Evolutionary conservation across 306 rosid genomes (phyloP).

Genomic region (Corylus americana): DNA sequence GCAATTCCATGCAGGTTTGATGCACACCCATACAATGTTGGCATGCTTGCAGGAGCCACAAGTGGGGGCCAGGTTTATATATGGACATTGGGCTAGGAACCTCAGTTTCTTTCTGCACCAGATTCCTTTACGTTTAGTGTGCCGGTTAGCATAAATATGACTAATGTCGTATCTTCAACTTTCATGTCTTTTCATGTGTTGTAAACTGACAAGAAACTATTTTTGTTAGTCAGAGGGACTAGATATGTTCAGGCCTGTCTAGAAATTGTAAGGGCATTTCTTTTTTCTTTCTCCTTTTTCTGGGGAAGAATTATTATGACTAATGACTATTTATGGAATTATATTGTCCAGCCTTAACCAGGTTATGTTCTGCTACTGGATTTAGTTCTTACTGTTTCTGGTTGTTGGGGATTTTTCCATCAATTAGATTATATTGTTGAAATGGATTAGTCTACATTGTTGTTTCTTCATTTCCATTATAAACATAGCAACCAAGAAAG

Average conservation of each 20-base stretch:
- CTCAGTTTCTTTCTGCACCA: slow-evolving; percentile 9
- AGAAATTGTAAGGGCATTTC: not conserved
- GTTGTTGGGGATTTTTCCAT: not conserved
- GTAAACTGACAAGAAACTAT: not conserved
- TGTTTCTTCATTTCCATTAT: not conserved
- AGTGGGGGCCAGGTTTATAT: slow-evolving; percentile 54
- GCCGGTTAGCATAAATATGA: not conserved
- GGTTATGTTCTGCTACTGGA: not conserved
- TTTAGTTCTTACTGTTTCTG: not conserved
- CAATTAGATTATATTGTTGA: not conserved
- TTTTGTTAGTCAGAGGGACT: not conserved
- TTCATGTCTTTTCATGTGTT: not conserved
- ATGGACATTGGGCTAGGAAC: slow-evolving; percentile 31
- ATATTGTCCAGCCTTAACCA: not conserved
- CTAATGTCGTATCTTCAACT: not conserved
- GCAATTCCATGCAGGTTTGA: slow-evolving; percentile 88
- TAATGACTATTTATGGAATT: not conserved
- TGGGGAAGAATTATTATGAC: not conserved
- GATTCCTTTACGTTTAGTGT: not conserved
- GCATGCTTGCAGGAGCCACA: slow-evolving; percentile 54
- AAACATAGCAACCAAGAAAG: not conserved
- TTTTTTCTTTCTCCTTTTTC: not conserved
- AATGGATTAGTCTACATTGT: not conserved
- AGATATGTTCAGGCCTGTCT: not conserved
- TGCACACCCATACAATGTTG: slow-evolving; percentile 50